Evolutionary conservation across 768 basidiomycete species (phyloP).

Genomic region (Rubroboletus satanas): DNA sequence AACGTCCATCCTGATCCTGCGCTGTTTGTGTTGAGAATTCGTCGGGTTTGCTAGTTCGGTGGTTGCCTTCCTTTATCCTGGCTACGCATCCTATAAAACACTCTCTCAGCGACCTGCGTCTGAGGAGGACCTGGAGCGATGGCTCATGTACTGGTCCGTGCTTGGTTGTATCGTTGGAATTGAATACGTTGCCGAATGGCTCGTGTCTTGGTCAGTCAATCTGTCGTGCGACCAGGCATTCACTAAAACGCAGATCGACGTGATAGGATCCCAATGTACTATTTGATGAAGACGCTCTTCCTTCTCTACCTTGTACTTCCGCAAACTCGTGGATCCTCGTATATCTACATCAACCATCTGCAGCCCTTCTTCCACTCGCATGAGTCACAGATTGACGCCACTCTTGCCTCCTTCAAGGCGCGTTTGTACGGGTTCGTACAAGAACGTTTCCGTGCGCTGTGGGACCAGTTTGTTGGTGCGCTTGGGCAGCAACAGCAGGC

Average conservation of each 20-base stretch:
- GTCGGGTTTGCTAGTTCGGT: constrained; percentile 45
- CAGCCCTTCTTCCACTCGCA: constrained; percentile 80
- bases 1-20: constrained; percentile 38
- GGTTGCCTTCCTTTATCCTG: constrained; percentile 83
- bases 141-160: constrained; percentile 98
- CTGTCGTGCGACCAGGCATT: constrained; percentile 6
- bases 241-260: constrained; percentile 8
- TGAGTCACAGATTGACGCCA: constrained; percentile 80
- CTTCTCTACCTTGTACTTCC: constrained; percentile 89
- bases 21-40: background rate
- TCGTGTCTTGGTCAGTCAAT: constrained; percentile 70
- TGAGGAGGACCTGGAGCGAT: constrained; percentile 82
- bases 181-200: constrained; percentile 85
- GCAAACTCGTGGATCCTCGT: constrained; percentile 83
- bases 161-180: constrained; percentile 76
- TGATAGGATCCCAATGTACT: constrained; percentile 86
- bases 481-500: constrained; percentile 41
- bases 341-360: constrained; percentile 76
- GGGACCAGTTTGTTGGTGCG: constrained; percentile 57
- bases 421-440: constrained; percentile 63
- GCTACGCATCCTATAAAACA: constrained; percentile 95
- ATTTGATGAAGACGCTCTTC: constrained; percentile 73
- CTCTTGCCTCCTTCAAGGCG: constrained; percentile 62
- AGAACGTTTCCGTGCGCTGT: constrained; percentile 55
- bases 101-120: constrained; percentile 83